Base-by-base conservation (phyloP, 2,329 filamentous ascomycete species). In the Xylariaceae sp. region DNA sequence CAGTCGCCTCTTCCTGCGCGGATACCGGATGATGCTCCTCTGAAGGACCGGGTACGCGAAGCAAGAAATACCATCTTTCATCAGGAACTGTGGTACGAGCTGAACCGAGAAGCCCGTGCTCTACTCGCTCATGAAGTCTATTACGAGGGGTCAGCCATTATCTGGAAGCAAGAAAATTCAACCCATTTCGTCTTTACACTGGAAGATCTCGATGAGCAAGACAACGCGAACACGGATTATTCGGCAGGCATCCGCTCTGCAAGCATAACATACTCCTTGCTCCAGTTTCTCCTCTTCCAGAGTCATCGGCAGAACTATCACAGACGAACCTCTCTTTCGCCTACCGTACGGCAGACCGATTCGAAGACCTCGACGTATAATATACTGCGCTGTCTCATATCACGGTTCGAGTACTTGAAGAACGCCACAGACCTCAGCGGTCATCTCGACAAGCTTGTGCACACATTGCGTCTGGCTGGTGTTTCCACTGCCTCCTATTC, bases 81-180 rank as follows among this genome's bases (percentile, higher is more conserved):
- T 34, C 87, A 92, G 70, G 94, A 99, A 71, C 77, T 99, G 1
- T 97, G 92, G 82, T 87, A 96, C 66, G 94, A 99, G 74, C 79
- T 97, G 61, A 87, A 88, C 55, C 83, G 90, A 15, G 94, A 99
- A 74, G 86, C 89, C 0, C 87, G 92, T 13, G 81, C 81, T 0
- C 78, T 96, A 18, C 80, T 87, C 2, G 85, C 86, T 9, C 86
- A 89, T 61, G 84, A 87, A 8, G 87, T 97, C 10, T 82, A 81
- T 30, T 82, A 86, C 11, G 80, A 84, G 42, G 84, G 81, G 11
- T 76, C 82, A 30, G 75, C 79, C 2, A 78, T 91, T 48, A 77
- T 78, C 8, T 84, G 85, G 67, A 75, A 79, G 2, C 72, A 84
- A 1, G 77, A 80, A n/a, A 68, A 78, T 0, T 73, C 78, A 2